Conservation (phyloP, 108 stramenopile genomes). For the Discostella stelligeroides region DNA sequence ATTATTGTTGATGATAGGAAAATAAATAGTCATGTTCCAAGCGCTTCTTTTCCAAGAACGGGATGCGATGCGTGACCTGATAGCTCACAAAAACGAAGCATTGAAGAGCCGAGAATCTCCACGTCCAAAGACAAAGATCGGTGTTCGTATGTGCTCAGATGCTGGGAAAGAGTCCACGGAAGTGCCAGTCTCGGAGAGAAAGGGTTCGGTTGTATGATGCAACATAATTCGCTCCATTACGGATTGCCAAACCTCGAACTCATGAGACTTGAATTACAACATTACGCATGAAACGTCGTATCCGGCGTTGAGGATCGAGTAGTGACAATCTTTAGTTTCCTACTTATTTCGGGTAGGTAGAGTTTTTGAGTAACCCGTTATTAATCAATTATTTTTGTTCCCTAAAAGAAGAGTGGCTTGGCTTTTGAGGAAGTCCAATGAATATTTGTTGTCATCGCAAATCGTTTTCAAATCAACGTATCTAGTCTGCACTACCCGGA, state of each 20-base stretch:
- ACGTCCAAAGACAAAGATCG: slow-evolving; percentile 21
- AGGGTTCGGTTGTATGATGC: background rate
- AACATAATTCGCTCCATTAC: background rate
- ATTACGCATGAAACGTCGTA: too few relatives aligned
- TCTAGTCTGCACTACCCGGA: slow-evolving; percentile 70
- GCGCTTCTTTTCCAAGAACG: slow-evolving; percentile 45
- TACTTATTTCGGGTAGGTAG: background rate
- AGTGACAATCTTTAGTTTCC: too few relatives aligned
- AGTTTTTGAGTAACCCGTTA: background rate
- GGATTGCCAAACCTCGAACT: too few relatives aligned
- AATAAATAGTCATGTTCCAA: slow-evolving; percentile 37
- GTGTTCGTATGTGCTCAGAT: slow-evolving; percentile 4
- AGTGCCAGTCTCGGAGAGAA: background rate
- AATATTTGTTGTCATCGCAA: slow-evolving; percentile 83
- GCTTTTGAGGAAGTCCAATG: slow-evolving; percentile 72
- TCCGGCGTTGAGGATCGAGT: too few relatives aligned
- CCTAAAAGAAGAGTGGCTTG: slow-evolving; percentile 58
- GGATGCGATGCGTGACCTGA: slow-evolving; percentile 32
- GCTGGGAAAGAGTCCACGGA: background rate
- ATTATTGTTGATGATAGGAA: background rate
- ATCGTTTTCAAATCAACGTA: slow-evolving; percentile 77
- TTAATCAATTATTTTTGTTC: background rate
- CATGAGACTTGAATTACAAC: too few relatives aligned
- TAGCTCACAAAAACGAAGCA: slow-evolving; percentile 20
- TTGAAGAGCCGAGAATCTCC: slow-evolving; percentile 5